Evolutionary conservation across 768 basidiomycete species (phyloP).

Genomic region (Sporobolomyces phaffii): DNA sequence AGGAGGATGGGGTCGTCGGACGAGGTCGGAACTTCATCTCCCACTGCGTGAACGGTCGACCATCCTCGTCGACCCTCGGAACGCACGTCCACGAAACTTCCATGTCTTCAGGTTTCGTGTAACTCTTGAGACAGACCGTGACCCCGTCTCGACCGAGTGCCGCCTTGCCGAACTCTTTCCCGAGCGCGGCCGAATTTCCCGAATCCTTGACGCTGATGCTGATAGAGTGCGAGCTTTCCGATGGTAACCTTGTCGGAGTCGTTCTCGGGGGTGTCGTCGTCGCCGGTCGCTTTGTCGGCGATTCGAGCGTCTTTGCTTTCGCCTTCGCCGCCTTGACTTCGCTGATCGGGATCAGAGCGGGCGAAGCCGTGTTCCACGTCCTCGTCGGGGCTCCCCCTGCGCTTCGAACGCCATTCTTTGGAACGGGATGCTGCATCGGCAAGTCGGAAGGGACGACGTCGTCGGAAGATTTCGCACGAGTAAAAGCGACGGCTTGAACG

Average conservation of each 20-base stretch:
- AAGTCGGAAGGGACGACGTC: not conserved
- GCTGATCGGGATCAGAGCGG: slow-evolving; percentile 9
- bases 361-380: slow-evolving; percentile 12
- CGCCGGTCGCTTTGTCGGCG: not conserved
- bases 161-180: slow-evolving; percentile 1
- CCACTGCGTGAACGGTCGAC: slow-evolving; percentile 14
- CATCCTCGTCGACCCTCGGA: not conserved
- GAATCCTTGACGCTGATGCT: slow-evolving; percentile 22
- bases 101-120: slow-evolving; percentile 22
- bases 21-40: slow-evolving; percentile 23
- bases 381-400: not conserved
- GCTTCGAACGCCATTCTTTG: too few relatives aligned
- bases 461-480: not conserved
- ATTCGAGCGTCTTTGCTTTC: not conserved
- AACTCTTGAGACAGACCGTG: slow-evolving; percentile 22
- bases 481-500: slow-evolving; percentile 12
- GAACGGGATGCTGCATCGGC: not conserved
- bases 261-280: not conserved
- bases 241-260: not conserved
- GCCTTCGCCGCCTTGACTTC: slow-evolving; percentile 15
- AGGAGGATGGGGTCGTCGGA: not conserved
- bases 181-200: too few relatives aligned
- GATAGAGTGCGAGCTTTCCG: not conserved
- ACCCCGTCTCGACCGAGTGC: not conserved
- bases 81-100: slow-evolving; percentile 22